These are phyloP conservation scores for Solanum boliviense DNA, from an alignment of 257 asterid genomes.

Conservation along the genomic window DNA sequence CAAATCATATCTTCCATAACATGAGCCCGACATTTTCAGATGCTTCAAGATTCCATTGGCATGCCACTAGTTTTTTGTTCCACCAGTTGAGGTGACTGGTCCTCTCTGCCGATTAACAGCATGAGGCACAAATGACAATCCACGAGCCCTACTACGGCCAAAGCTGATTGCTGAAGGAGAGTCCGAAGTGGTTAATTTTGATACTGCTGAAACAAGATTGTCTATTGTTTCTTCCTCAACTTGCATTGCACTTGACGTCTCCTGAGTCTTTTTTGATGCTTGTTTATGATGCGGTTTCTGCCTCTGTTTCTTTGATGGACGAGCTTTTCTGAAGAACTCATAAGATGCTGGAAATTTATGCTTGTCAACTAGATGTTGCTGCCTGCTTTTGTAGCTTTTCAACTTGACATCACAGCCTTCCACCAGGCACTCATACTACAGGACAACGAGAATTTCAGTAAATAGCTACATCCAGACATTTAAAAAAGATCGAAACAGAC, in stretches of 20 bases:
- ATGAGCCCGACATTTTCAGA: not conserved
- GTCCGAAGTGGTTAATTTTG: conserved; percentile 69
- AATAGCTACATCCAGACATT: not conserved
- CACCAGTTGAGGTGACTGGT: conserved; percentile 14
- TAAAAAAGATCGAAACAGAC: not conserved
- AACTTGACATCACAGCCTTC: conserved; percentile 82
- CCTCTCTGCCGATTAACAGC: conserved; percentile 42
- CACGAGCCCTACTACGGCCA: conserved; percentile 65
- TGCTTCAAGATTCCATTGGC: not conserved
- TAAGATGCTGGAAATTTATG: conserved; percentile 76
- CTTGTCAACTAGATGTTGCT: conserved; percentile 82
- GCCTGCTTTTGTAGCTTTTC: conserved; percentile 83
- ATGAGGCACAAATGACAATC: conserved; percentile 63
- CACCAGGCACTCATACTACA: conserved; percentile 88
- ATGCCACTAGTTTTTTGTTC: conserved; percentile 3
- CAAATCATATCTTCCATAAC: not conserved
- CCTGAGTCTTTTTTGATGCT: conserved; percentile 19
- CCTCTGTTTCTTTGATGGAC: conserved; percentile 79
- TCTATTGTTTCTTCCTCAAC: conserved; percentile 65
- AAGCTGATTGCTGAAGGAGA: conserved; percentile 77
- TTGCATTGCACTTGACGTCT: conserved; percentile 48
- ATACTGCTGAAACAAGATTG: conserved; percentile 69
- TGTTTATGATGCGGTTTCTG: conserved; percentile 36
- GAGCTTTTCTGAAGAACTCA: conserved; percentile 75
- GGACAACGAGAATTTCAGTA: not conserved